These are phyloP conservation scores for Dioszegia hungarica DNA, from an alignment of 768 basidiomycete genomes.

Conservation along the genomic window DNA sequence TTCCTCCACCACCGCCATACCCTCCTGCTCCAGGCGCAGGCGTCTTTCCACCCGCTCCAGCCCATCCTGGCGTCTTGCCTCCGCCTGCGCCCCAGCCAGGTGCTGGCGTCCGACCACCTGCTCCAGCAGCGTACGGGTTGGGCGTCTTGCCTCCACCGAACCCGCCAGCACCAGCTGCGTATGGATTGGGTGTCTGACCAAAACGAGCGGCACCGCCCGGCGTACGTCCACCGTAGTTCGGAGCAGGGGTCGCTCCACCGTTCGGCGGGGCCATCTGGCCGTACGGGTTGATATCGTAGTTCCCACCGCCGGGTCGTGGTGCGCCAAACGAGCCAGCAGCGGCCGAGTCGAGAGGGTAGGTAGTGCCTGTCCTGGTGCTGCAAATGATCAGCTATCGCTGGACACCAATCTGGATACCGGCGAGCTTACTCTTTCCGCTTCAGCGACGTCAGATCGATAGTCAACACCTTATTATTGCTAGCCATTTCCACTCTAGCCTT, in stretches of 20 bases:
- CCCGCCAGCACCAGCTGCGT: conserved; percentile 46
- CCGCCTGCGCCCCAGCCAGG: conserved; percentile 17
- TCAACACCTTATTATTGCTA: conserved; percentile 81
- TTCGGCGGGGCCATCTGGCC: conserved; percentile 14
- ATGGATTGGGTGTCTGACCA: conserved; percentile 69
- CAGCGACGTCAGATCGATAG: conserved; percentile 75
- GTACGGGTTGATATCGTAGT: conserved; percentile 40
- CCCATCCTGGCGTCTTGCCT: conserved; percentile 27
- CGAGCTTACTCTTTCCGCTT: conserved; percentile 63
- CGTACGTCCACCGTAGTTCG: conserved; percentile 41
- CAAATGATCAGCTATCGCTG: not conserved
- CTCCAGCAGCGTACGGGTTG: conserved; percentile 46
- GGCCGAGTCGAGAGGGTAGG: conserved; percentile 35
- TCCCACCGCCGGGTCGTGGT: conserved; percentile 15
- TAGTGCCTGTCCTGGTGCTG: conserved; percentile 32
- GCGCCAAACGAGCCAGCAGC: conserved; percentile 12
- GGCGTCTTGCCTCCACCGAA: conserved; percentile 53
- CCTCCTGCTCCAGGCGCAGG: conserved; percentile 20
- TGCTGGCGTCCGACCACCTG: conserved; percentile 28
- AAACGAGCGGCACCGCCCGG: conserved; percentile 55
- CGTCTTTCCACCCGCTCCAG: conserved; percentile 18
- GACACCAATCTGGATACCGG: not conserved
- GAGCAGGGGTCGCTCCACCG: conserved; percentile 32
- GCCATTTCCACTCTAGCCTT: conserved; percentile 83
- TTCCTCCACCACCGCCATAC: conserved; percentile 14